Conservation (phyloP, 73 alveolate genomes). For the Symbiodinium natans region DNA sequence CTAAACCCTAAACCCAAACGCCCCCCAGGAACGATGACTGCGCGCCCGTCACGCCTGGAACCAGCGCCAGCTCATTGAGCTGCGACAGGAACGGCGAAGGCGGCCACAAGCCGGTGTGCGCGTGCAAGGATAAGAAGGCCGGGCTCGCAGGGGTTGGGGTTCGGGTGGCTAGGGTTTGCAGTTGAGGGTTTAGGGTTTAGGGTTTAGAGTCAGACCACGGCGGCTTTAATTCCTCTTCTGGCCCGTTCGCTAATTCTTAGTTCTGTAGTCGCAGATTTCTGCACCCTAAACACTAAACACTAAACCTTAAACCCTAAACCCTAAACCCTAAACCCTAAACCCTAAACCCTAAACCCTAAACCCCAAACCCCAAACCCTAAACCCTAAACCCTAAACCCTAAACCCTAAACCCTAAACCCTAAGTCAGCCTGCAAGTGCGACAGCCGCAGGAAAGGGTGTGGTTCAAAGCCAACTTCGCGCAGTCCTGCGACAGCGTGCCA, state of each 20-base stretch:
- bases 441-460: neutral
- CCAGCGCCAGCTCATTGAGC: neutral
- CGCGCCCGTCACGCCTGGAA: neutral
- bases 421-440: too few species aligned
- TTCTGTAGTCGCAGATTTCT: too few species aligned
- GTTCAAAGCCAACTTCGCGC: neutral
- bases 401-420: neutral
- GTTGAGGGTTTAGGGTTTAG: neutral
- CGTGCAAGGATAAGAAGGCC: conserved; percentile 9
- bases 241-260: too few species aligned
- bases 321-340: too few species aligned
- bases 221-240: too few species aligned
- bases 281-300: too few species aligned
- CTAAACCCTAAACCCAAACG: too few species aligned
- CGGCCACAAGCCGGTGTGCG: neutral
- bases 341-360: too few species aligned
- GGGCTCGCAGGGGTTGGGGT: too few species aligned
- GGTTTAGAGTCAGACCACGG: too few species aligned
- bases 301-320: too few species aligned
- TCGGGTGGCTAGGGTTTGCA: neutral
- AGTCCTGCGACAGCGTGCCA: neutral
- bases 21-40: neutral
- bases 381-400: neutral
- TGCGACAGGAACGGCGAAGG: neutral
- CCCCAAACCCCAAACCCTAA: too few species aligned